These are phyloP conservation scores for Cyamopsis tetragonoloba DNA, from an alignment of 306 rosid genomes.

Conservation along the genomic window DNA sequence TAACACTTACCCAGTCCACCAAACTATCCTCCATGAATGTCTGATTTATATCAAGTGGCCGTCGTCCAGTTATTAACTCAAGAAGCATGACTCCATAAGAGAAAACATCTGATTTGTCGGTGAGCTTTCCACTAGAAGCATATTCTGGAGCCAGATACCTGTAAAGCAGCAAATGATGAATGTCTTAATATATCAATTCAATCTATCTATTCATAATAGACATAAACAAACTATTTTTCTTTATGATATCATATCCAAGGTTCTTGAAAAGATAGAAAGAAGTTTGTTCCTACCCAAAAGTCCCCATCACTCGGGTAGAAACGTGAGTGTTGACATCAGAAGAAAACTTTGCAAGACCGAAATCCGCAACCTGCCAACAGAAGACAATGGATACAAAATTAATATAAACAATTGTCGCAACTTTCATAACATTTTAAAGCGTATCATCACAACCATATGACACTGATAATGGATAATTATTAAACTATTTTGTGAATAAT, in stretches of 20 bases:
- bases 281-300: slow-evolving; percentile 75
- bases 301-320: slow-evolving; percentile 98
- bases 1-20: slow-evolving; percentile 89
- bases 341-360: slow-evolving; percentile 88
- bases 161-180: slow-evolving; percentile 24
- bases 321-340: slow-evolving; percentile 86
- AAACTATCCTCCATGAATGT: slow-evolving; percentile 81
- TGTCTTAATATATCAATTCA: not conserved
- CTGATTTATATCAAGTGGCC: slow-evolving; percentile 72
- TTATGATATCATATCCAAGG: not conserved
- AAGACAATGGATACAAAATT: not conserved
- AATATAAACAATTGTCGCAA: not conserved
- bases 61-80: slow-evolving; percentile 83
- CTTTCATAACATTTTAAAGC: not conserved
- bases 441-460: not conserved
- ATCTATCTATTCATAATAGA: not conserved
- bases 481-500: too few species aligned
- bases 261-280: slow-evolving; percentile 16
- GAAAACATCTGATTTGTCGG: slow-evolving; percentile 95
- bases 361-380: slow-evolving; percentile 80
- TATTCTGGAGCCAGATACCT: slow-evolving; percentile 98
- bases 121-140: slow-evolving; percentile 91
- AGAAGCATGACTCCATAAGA: slow-evolving; percentile 93
- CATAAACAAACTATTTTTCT: not conserved
- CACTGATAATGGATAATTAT: too few species aligned